Evolutionary conservation across 1,284 basidiomycete genomes (phyloP).

Genomic region (Trametes versicolor): DNA sequence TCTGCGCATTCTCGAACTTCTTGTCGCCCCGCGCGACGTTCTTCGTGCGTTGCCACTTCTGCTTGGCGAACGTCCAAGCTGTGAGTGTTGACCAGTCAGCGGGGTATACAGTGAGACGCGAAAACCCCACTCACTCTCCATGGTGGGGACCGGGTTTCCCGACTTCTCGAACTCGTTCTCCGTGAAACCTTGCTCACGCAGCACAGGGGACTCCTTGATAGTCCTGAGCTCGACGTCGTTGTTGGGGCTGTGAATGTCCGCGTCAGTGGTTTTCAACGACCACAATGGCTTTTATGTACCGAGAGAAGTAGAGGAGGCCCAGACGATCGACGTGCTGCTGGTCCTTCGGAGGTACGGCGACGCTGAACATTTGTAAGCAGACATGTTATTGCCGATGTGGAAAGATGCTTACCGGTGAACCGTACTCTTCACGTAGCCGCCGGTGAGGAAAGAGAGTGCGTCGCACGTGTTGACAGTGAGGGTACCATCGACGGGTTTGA

Average conservation of each 20-base stretch:
- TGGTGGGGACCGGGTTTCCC: constrained; percentile 56
- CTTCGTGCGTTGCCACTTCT: constrained; percentile 57
- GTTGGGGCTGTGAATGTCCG: constrained; percentile 47
- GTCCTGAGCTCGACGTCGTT: constrained; percentile 57
- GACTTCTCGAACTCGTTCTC: constrained; percentile 60
- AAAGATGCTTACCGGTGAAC: constrained; percentile 51
- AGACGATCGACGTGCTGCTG: constrained; percentile 61
- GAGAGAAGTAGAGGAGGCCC: constrained; percentile 62
- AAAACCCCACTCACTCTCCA: constrained; percentile 47
- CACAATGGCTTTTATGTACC: constrained; percentile 38
- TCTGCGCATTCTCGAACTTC: constrained; percentile 48
- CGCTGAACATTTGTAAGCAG: constrained; percentile 38
- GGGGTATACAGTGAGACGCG: neutral
- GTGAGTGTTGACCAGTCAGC: neutral
- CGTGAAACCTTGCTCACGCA: constrained; percentile 56
- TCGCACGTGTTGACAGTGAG: constrained; percentile 65
- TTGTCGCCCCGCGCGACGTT: constrained; percentile 42
- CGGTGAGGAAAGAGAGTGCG: constrained; percentile 60
- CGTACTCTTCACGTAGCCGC: constrained; percentile 60
- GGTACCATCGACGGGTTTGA: constrained; percentile 57
- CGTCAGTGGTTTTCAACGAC: neutral
- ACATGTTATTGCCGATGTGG: too few species aligned
- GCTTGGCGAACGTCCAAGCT: constrained; percentile 59
- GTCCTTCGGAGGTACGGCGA: constrained; percentile 59
- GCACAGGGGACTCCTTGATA: constrained; percentile 53